A percentile compares a stretch with the other conserved stretches of the same genome.
Conservation (phyloP, 306 rosid species). For the Mimosa bimucronata region DNA sequence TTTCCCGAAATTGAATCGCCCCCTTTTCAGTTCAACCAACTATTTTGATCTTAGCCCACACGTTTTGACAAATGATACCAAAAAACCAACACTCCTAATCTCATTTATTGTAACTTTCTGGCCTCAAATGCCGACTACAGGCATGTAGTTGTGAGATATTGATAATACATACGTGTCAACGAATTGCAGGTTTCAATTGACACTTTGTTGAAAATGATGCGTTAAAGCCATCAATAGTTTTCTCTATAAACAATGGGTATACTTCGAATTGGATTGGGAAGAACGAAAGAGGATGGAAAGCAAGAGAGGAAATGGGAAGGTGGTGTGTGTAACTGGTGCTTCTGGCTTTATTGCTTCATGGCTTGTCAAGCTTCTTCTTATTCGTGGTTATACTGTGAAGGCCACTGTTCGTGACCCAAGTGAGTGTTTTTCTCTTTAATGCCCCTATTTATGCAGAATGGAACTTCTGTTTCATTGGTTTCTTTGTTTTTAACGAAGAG, state of each 20-base stretch:
- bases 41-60: not conserved
- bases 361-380: conserved; percentile 54
- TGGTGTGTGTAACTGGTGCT: not conserved
- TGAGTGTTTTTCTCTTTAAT: not conserved
- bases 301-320: not conserved
- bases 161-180: not conserved
- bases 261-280: not conserved
- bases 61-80: not conserved
- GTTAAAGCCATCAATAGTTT: not conserved
- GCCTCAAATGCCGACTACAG: not conserved
- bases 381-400: conserved; percentile 45
- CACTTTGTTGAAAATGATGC: not conserved
- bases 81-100: not conserved
- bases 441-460: not conserved
- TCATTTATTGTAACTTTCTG: not conserved
- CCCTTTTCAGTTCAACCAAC: not conserved
- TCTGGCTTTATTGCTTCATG: conserved; percentile 50
- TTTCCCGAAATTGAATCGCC: not conserved
- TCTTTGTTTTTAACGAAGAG: not conserved
- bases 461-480: not conserved
- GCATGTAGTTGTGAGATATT: not conserved
- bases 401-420: conserved; percentile 8
- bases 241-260: not conserved
- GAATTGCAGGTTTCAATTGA: not conserved
- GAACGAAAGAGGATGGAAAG: not conserved